phyloP scores from a whole-genome alignment of 2,329 filamentous ascomycete species.

The Cladophialophora bantiana region DNA sequence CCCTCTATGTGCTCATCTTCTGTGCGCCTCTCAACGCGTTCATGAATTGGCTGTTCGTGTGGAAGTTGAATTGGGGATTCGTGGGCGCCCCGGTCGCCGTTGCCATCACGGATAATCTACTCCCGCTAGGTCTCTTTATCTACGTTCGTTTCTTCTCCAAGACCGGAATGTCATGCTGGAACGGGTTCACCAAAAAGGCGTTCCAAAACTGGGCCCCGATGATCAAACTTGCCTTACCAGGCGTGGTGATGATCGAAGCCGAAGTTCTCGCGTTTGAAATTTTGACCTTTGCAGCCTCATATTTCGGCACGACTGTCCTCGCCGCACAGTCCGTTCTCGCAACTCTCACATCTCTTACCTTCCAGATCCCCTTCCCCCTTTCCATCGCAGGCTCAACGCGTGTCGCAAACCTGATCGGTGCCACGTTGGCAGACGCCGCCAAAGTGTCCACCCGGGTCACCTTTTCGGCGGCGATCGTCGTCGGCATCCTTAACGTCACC shows the following conservation, averaged over 20 bases:
- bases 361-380: slow-evolving; percentile 90
- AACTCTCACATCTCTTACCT: slow-evolving; percentile 79
- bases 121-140: slow-evolving; percentile 74
- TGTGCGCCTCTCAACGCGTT: slow-evolving; percentile 82
- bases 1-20: slow-evolving; percentile 81
- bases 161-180: slow-evolving; percentile 76
- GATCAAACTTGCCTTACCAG: slow-evolving; percentile 85
- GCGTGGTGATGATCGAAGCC: slow-evolving; percentile 91
- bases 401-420: slow-evolving; percentile 90
- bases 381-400: slow-evolving; percentile 88
- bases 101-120: slow-evolving; percentile 74
- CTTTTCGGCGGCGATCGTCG: slow-evolving; percentile 68
- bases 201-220: slow-evolving; percentile 80
- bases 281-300: slow-evolving; percentile 80
- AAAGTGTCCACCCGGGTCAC: slow-evolving; percentile 81
- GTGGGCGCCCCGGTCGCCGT: slow-evolving; percentile 82
- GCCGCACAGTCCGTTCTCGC: slow-evolving; percentile 88
- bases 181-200: slow-evolving; percentile 74
- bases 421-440: slow-evolving; percentile 79
- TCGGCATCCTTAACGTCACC: slow-evolving; percentile 81
- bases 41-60: slow-evolving; percentile 82
- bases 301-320: slow-evolving; percentile 78
- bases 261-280: slow-evolving; percentile 95
- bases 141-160: slow-evolving; percentile 71
- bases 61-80: slow-evolving; percentile 72